Conservation (phyloP, 768 basidiomycete species). For the Lactarius hatsudake region DNA sequence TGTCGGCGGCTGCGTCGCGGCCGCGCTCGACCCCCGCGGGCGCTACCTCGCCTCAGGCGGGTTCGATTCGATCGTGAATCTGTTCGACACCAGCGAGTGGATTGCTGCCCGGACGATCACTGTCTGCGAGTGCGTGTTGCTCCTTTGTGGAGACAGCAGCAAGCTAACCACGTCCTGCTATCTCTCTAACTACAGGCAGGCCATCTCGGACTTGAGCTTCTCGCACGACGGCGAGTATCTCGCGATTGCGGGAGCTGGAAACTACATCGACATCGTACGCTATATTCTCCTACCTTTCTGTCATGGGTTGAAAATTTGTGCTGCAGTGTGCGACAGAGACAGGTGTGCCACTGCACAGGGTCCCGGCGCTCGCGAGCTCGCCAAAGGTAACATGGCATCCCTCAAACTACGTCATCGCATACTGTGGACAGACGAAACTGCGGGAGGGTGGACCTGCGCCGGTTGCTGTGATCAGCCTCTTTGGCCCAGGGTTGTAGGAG, state of each 20-base stretch:
- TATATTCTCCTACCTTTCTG: background rate
- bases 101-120: constrained; percentile 75
- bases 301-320: background rate
- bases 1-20: constrained; percentile 74
- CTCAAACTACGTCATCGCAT: constrained; percentile 75
- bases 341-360: constrained; percentile 68
- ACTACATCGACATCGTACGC: constrained; percentile 73
- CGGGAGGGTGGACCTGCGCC: constrained; percentile 66
- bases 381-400: constrained; percentile 82
- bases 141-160: background rate
- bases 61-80: constrained; percentile 76
- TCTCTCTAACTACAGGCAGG: constrained; percentile 45
- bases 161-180: background rate
- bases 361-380: constrained; percentile 67
- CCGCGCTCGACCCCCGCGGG: constrained; percentile 77
- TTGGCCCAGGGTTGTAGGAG: constrained; percentile 49
- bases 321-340: constrained; percentile 76
- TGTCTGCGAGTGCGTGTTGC: constrained; percentile 67
- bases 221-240: constrained; percentile 82
- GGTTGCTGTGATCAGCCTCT: constrained; percentile 68
- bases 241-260: constrained; percentile 68
- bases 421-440: constrained; percentile 71
- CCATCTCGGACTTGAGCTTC: constrained; percentile 73
- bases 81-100: constrained; percentile 80
- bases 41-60: constrained; percentile 79